Base-by-base conservation (phyloP, 371 early-diverging fungal genomes). In the Phascolomyces articulosus region DNA sequence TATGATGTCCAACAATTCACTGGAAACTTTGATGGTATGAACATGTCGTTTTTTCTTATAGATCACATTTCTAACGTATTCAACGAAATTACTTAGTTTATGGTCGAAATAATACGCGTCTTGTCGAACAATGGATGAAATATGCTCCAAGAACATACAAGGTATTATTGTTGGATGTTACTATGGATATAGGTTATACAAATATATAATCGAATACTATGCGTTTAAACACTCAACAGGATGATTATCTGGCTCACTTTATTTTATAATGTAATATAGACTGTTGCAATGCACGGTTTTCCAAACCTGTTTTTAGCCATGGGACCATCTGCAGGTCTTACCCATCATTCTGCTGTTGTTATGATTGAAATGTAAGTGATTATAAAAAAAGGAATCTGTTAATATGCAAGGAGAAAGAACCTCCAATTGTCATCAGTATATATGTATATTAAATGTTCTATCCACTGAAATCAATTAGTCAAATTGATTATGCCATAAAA, bases 281-380 rank as follows among this genome's bases (percentile, higher is more conserved):
- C 72, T 15, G 69, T 68, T 7, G 61, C 64, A 0, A 55, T 70
- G 8, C 57, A 68, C 40, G 76, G 71, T 13, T 84, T 71, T 58
- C 85, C 85, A 15, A 84, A 84, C 63, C 62, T 78, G 3, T 84
- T 76, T 48, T 6, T 69, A 7, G 24, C 78, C 4, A 64, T 79
- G n/a, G 85, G 80, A 11, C 82, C 85, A 13, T 64, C 71, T 26
- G 40, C 74, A 8, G 82, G 78, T 0, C 59, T 80, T 1, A 82
- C 79, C 4, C 78, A 78, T 40, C 64, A 67, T 23, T 66, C 67
- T 6, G 69, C 62, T 0, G 62, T 59, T 29, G 60, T 58, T 16
- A 79, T 76, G 69, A 70, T 73, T 51, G 84, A 74, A 56, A 49
- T 55, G 74, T 74, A 74, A 59, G 61, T 28, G 26, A 15, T 3